Conservation (phyloP, 805 yeast genomes). For the Torulaspora microellipsoides region DNA sequence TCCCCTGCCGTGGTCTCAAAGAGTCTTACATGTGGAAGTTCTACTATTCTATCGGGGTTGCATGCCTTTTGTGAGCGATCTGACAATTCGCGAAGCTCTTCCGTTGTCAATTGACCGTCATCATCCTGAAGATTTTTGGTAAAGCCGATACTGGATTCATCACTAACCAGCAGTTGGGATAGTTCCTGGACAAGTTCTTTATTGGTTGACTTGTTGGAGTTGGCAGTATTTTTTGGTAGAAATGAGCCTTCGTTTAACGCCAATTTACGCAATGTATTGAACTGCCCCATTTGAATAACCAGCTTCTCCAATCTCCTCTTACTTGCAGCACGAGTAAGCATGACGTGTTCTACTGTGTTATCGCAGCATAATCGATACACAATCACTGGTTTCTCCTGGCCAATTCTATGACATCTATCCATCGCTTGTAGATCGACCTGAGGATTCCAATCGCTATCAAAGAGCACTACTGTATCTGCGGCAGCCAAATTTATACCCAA, state of each 20-base stretch:
- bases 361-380: slow-evolving; percentile 72
- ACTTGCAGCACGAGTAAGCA: slow-evolving; percentile 71
- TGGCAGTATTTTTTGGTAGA: slow-evolving; percentile 19
- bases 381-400: slow-evolving; percentile 79
- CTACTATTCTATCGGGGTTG: slow-evolving; percentile 21
- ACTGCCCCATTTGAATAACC: slow-evolving; percentile 64
- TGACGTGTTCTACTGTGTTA: slow-evolving; percentile 78
- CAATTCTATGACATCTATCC: slow-evolving; percentile 92
- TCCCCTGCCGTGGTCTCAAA: slow-evolving; percentile 37
- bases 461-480: slow-evolving; percentile 86
- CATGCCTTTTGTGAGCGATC: slow-evolving; percentile 48
- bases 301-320: slow-evolving; percentile 75
- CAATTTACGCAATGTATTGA: slow-evolving; percentile 41
- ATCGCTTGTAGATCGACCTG: slow-evolving; percentile 95
- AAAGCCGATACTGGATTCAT: slow-evolving; percentile 38
- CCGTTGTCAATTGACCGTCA: slow-evolving; percentile 30
- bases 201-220: slow-evolving; percentile 25
- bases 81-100: slow-evolving; percentile 46
- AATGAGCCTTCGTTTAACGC: slow-evolving; percentile 33
- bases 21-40: slow-evolving; percentile 36
- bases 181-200: slow-evolving; percentile 39
- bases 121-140: slow-evolving; percentile 21
- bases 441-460: slow-evolving; percentile 97
- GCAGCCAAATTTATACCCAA: slow-evolving; percentile 80
- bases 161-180: slow-evolving; percentile 38